Evolutionary conservation across 2,329 filamentous ascomycete species (phyloP).

Genomic region (Chaetomium sp.): DNA sequence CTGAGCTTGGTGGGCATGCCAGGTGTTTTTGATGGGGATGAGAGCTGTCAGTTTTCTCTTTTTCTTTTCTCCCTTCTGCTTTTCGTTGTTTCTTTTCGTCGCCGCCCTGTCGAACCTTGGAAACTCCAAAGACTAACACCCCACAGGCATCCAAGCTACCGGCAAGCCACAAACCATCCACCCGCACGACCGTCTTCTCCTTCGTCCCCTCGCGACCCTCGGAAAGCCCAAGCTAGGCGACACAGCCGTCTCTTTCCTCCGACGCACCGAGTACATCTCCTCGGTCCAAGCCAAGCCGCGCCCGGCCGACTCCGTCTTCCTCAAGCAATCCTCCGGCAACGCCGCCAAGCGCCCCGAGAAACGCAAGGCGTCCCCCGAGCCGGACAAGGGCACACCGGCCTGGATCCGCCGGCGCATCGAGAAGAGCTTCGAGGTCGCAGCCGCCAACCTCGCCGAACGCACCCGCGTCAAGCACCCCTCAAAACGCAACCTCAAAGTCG

Average conservation of each 20-base stretch:
- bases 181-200: constrained; percentile 74
- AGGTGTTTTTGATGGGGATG: constrained; percentile 89
- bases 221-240: constrained; percentile 75
- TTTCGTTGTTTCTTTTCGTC: constrained; percentile 16
- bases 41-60: constrained; percentile 63
- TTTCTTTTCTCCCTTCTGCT: not conserved
- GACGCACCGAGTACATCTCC: constrained; percentile 92
- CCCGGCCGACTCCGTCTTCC: constrained; percentile 35
- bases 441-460: constrained; percentile 47
- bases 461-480: constrained; percentile 51
- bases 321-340: constrained; percentile 26
- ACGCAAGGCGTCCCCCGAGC: constrained; percentile 47
- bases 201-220: constrained; percentile 75
- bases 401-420: constrained; percentile 64
- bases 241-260: constrained; percentile 82
- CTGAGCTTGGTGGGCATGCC: constrained; percentile 93
- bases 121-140: constrained; percentile 21
- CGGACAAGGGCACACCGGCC: constrained; percentile 55
- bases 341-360: constrained; percentile 36
- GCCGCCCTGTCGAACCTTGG: not conserved
- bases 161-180: constrained; percentile 66
- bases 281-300: constrained; percentile 48
- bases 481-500: constrained; percentile 51
- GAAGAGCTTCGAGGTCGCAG: constrained; percentile 51
- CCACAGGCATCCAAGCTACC: constrained; percentile 72